These are phyloP conservation scores for Brassica rapa DNA, from an alignment of 345 rosid species.

Conservation along the genomic window DNA sequence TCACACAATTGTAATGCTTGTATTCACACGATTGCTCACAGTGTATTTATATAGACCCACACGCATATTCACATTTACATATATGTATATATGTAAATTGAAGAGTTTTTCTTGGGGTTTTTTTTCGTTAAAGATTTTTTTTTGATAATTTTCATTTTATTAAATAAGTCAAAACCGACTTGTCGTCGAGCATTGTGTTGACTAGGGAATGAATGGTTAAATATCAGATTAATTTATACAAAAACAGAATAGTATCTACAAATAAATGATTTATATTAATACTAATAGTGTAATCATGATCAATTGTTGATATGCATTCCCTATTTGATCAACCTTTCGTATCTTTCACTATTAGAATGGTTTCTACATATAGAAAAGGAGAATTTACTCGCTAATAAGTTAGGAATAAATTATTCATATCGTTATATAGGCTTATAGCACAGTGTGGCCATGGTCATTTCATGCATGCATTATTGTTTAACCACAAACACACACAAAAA, in stretches of 20 bases:
- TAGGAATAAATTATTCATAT: neutral
- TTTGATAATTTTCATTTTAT: neutral
- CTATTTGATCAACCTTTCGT: constrained; percentile 3
- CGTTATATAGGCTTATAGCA: neutral
- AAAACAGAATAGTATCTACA: constrained; percentile 25
- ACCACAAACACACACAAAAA: neutral
- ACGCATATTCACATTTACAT: constrained; percentile 36
- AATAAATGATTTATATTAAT: neutral
- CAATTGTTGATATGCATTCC: constrained; percentile 22
- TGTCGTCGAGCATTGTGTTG: neutral
- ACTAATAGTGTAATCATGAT: neutral
- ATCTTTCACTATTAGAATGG: neutral
- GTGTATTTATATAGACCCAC: constrained; percentile 40
- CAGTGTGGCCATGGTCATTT: neutral
- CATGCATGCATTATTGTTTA: neutral
- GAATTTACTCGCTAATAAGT: neutral
- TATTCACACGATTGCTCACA: constrained; percentile 37
- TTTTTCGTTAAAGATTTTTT: neutral
- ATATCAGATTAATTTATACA: neutral
- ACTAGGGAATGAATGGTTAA: constrained; percentile 3
- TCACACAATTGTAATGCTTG: constrained; percentile 44
- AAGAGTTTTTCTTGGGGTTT: neutral
- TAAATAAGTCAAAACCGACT: constrained; percentile 13
- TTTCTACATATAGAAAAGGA: neutral
- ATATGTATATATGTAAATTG: constrained; percentile 4